phyloP scores from a whole-genome alignment of 805 yeast genomes.

The Schizosaccharomyces pombe region ASM294v3 CU329670.1:1008501-1009000 shows the following conservation, averaged over 20 bases:
- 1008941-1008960: constrained; percentile 60
- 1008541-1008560: constrained; percentile 69
- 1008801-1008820: not conserved
- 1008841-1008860: constrained; percentile 37
- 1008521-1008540: constrained; percentile 58
- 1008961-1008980: constrained; percentile 66
- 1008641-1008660: no score
- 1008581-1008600: constrained; percentile 16
- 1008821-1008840: not conserved
- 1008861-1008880: constrained; percentile 46
- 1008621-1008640: no score
- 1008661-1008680: no score
- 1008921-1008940: constrained; percentile 73
- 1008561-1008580: constrained; percentile 87
- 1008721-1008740: no score
- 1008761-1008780: not conserved
- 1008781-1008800: not conserved
- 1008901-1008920: constrained; percentile 58
- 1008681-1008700: no score
- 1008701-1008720: no score
- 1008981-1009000: constrained; percentile 67
- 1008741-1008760: not conserved
- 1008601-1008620: no score
- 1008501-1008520: constrained; percentile 65
- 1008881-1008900: constrained; percentile 65